Conservation (phyloP, 1,284 basidiomycete genomes). For the Coniferiporia sulphurascens region DNA sequence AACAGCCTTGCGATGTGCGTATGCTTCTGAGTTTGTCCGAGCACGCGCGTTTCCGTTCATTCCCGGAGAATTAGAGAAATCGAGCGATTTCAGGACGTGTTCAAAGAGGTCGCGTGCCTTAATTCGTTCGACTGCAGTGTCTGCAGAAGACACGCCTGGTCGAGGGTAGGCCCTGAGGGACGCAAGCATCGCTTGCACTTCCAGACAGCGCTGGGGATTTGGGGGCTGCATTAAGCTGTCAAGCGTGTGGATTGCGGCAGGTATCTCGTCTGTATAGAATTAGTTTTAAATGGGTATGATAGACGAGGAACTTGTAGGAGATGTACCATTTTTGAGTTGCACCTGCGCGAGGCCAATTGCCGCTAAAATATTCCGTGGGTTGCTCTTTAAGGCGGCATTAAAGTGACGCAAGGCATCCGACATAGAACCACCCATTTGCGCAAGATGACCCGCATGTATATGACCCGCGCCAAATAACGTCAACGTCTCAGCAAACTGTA, state of each 20-base stretch:
- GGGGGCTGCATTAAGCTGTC: slow-evolving; percentile 73
- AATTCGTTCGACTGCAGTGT: slow-evolving; percentile 64
- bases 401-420: slow-evolving; percentile 70
- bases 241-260: slow-evolving; percentile 81
- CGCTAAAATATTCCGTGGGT: slow-evolving; percentile 72
- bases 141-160: slow-evolving; percentile 70
- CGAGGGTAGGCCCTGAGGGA: slow-evolving; percentile 78
- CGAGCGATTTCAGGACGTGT: slow-evolving; percentile 63
- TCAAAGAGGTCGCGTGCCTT: slow-evolving; percentile 82
- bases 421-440: slow-evolving; percentile 60
- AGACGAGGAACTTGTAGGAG: background rate
- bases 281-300: background rate
- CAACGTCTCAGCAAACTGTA: slow-evolving; percentile 88
- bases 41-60: slow-evolving; percentile 44
- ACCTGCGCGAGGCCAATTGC: slow-evolving; percentile 84
- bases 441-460: slow-evolving; percentile 72
- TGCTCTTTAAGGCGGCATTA: slow-evolving; percentile 66
- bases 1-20: slow-evolving; percentile 34
- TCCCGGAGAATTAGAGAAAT: slow-evolving; percentile 30
- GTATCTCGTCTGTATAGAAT: slow-evolving; percentile 56
- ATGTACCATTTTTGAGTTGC: slow-evolving; percentile 73
- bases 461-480: slow-evolving; percentile 76
- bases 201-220: slow-evolving; percentile 59
- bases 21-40: slow-evolving; percentile 26
- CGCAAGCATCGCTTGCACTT: slow-evolving; percentile 86